Percentiles rank a stretch among this genome's conserved stretches.
Conservation (phyloP, 495 filamentous ascomycete species). For the Annulohypoxylon moriforme region DNA sequence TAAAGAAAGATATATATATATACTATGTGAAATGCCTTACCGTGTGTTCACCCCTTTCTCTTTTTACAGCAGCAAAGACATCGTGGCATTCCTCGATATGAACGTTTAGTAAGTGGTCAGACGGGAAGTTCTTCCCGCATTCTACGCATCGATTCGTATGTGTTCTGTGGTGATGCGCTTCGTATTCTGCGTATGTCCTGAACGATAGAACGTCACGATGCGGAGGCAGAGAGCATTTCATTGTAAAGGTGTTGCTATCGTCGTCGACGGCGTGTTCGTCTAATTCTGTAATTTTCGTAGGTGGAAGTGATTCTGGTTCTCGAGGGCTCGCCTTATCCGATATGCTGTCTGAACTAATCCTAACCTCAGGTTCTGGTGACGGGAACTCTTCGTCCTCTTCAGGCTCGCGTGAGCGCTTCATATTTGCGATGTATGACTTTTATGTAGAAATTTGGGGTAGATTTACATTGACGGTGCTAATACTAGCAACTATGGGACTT, state of each 20-base stretch:
- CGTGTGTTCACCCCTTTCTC: slow-evolving; percentile 85
- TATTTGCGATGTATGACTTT: slow-evolving; percentile 41
- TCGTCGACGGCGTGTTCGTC: slow-evolving; percentile 51
- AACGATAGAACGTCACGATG: slow-evolving; percentile 78
- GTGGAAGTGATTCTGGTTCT: slow-evolving; percentile 26
- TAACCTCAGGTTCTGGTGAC: slow-evolving; percentile 33
- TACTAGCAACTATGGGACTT: not conserved
- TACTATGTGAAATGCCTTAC: slow-evolving; percentile 62
- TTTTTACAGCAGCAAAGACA: slow-evolving; percentile 73
- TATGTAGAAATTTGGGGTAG: slow-evolving; percentile 36
- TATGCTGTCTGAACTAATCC: slow-evolving; percentile 20
- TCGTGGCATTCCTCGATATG: slow-evolving; percentile 97
- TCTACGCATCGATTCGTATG: slow-evolving; percentile 88
- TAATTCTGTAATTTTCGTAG: slow-evolving; percentile 58
- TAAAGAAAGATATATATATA: not conserved
- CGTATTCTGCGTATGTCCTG: slow-evolving; percentile 81
- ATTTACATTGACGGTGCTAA: slow-evolving; percentile 46
- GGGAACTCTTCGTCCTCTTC: slow-evolving; percentile 53
- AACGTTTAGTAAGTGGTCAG: slow-evolving; percentile 74
- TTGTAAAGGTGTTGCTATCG: slow-evolving; percentile 53
- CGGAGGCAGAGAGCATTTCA: slow-evolving; percentile 83
- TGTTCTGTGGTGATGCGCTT: slow-evolving; percentile 81
- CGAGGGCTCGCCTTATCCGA: slow-evolving; percentile 29
- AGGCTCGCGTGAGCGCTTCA: slow-evolving; percentile 66
- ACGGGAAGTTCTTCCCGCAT: slow-evolving; percentile 83